A percentile compares a stretch with the other conserved stretches of the same genome.
Evolutionary conservation across 371 early-diverging fungal genomes (phyloP).

Genomic region (Syncephalis plumigaleata): DNA sequence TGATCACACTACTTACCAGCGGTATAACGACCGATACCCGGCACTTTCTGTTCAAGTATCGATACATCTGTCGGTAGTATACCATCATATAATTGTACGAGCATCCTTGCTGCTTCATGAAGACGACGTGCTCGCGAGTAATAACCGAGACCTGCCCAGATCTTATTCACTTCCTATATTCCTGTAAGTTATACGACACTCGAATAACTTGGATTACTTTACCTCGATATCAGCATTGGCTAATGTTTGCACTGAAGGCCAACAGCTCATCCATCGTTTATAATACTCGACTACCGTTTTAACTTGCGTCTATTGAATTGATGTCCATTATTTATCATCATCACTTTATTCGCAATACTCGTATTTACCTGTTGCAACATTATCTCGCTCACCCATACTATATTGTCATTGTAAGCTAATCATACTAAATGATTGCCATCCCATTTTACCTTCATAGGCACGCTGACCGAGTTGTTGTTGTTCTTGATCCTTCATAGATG

Average conservation of each 20-base stretch:
- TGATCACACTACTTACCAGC: constrained; percentile 6
- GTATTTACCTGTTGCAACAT: constrained; percentile 57
- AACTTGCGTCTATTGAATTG: constrained; percentile 35
- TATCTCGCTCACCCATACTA: constrained; percentile 66
- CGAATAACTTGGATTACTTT: not conserved
- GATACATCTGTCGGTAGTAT: constrained; percentile 33
- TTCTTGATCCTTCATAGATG: not conserved
- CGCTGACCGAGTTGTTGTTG: not conserved
- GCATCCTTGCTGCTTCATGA: constrained; percentile 46
- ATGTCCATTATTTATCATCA: not conserved
- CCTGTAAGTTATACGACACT: not conserved
- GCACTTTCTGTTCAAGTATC: constrained; percentile 36
- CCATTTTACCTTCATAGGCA: not conserved
- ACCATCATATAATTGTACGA: constrained; percentile 34
- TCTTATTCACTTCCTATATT: constrained; percentile 33
- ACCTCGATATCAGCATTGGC: constrained; percentile 47
- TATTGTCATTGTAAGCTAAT: not conserved
- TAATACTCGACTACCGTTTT: constrained; percentile 58
- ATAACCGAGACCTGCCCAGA: constrained; percentile 75
- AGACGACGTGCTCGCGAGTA: constrained; percentile 57
- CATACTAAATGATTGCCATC: not conserved
- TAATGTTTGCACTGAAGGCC: constrained; percentile 52
- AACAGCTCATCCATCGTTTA: constrained; percentile 51
- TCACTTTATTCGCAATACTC: not conserved
- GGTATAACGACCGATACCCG: constrained; percentile 50